Conservation (phyloP, 208 protist genomes). For the Acanthamoeba sp. region DNA sequence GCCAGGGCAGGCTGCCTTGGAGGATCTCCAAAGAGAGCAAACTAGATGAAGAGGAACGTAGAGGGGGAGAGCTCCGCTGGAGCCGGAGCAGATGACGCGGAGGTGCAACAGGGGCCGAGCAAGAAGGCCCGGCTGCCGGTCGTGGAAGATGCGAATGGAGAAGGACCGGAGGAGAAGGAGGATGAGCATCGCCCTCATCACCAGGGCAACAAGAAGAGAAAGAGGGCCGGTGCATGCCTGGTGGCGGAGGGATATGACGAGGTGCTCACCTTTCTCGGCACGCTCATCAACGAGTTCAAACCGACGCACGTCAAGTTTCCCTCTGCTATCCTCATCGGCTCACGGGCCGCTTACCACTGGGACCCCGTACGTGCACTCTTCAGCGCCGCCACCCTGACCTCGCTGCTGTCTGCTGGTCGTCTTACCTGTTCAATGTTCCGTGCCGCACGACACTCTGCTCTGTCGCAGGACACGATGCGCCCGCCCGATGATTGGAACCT, state of each 20-base stretch:
- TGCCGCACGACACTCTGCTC: neutral
- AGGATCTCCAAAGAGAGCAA: neutral
- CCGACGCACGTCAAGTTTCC: conserved; percentile 21
- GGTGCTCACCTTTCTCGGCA: conserved; percentile 37
- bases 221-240: neutral
- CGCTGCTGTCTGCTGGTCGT: neutral
- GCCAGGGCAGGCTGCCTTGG: neutral
- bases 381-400: neutral
- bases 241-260: conserved; percentile 36
- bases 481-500: neutral
- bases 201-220: neutral
- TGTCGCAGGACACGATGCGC: neutral
- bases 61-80: too few species aligned
- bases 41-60: too few species aligned
- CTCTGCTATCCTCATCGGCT: conserved; percentile 24
- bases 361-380: conserved; percentile 16
- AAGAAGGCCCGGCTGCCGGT: too few species aligned
- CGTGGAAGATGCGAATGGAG: too few species aligned
- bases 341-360: conserved; percentile 34
- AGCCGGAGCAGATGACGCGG: too few species aligned
- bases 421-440: neutral
- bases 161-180: neutral
- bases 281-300: conserved; percentile 31
- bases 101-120: too few species aligned
- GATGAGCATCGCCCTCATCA: neutral